phyloP scores from a whole-genome alignment of 257 asterid species.

The Primulina eburnea region DNA sequence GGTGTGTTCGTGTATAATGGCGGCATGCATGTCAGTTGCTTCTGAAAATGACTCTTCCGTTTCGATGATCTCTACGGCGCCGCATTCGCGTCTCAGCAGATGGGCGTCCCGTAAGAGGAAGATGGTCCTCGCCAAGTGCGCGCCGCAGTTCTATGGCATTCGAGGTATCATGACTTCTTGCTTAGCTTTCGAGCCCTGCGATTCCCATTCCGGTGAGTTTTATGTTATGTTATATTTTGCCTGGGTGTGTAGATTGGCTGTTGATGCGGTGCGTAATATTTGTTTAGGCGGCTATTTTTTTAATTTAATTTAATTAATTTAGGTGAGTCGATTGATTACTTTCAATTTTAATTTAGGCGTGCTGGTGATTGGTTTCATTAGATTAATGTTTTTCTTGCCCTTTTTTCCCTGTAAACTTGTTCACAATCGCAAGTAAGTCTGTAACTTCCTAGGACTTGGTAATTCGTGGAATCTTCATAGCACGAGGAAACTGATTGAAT shows the following conservation, averaged over 20 bases:
- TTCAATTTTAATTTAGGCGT: constrained; percentile 10
- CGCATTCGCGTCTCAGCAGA: constrained; percentile 34
- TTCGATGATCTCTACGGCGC: constrained; percentile 34
- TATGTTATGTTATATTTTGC: constrained; percentile 5
- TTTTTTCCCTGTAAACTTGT: background rate
- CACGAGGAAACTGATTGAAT: background rate
- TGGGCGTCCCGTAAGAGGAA: constrained; percentile 50
- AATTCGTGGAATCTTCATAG: background rate
- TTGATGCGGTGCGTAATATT: constrained; percentile 3
- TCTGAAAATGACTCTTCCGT: constrained; percentile 49
- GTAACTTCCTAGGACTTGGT: background rate
- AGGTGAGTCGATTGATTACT: background rate
- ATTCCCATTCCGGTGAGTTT: constrained; percentile 45
- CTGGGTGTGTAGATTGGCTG: background rate
- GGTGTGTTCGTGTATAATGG: constrained; percentile 70
- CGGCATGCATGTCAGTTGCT: constrained; percentile 89
- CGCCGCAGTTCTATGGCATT: constrained; percentile 36
- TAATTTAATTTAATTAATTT: constrained; percentile 1
- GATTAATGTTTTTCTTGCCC: background rate
- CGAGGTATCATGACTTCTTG: constrained; percentile 49
- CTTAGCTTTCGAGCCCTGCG: constrained; percentile 56
- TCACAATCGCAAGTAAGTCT: background rate
- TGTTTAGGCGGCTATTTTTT: background rate
- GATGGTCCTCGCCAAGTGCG: constrained; percentile 35
- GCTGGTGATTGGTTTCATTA: constrained; percentile 11